Percentiles rank a stretch among this genome's conserved stretches.
Evolutionary conservation across 306 rosid genomes (phyloP).

Genomic region (Acacia crassicarpa): DNA sequence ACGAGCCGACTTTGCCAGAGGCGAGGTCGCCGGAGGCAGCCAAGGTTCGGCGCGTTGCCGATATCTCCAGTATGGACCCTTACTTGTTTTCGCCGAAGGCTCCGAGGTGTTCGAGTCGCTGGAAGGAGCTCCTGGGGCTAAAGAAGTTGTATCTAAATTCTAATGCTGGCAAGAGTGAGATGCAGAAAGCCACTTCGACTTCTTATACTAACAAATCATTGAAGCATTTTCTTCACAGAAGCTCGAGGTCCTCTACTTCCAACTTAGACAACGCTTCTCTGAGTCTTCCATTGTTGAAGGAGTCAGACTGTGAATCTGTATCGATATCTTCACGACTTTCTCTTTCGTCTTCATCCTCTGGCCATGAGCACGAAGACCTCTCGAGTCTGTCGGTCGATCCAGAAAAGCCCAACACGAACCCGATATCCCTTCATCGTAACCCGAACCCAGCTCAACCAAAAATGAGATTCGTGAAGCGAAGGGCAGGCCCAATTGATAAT

Average conservation of each 20-base stretch:
- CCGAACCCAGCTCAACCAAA: slow-evolving; percentile 45
- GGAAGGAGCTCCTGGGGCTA: slow-evolving; percentile 83
- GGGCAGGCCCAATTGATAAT: slow-evolving; percentile 38
- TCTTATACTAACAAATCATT: slow-evolving; percentile 46
- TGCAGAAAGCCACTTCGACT: slow-evolving; percentile 44
- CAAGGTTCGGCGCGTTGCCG: slow-evolving; percentile 39
- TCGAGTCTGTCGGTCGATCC: slow-evolving; percentile 75
- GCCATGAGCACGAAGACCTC: slow-evolving; percentile 91
- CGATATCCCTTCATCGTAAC: slow-evolving; percentile 47
- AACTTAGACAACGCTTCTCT: slow-evolving; percentile 49
- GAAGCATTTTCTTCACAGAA: slow-evolving; percentile 66
- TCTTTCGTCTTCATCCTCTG: slow-evolving; percentile 83
- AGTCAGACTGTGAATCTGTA: slow-evolving; percentile 68
- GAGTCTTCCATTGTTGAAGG: slow-evolving; percentile 57
- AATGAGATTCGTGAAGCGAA: slow-evolving; percentile 55
- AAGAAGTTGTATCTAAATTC: slow-evolving; percentile 64
- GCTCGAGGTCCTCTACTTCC: slow-evolving; percentile 49
- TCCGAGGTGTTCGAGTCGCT: slow-evolving; percentile 92
- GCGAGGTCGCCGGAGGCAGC: slow-evolving; percentile 33
- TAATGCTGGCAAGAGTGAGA: slow-evolving; percentile 38
- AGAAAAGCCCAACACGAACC: slow-evolving; percentile 51
- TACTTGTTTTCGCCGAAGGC: slow-evolving; percentile 90
- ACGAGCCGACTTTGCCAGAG: slow-evolving; percentile 18
- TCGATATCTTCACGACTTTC: slow-evolving; percentile 83
- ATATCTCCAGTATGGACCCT: slow-evolving; percentile 44